Conservation (phyloP, 306 rosid genomes). For the Dalbergia cultrata region DNA sequence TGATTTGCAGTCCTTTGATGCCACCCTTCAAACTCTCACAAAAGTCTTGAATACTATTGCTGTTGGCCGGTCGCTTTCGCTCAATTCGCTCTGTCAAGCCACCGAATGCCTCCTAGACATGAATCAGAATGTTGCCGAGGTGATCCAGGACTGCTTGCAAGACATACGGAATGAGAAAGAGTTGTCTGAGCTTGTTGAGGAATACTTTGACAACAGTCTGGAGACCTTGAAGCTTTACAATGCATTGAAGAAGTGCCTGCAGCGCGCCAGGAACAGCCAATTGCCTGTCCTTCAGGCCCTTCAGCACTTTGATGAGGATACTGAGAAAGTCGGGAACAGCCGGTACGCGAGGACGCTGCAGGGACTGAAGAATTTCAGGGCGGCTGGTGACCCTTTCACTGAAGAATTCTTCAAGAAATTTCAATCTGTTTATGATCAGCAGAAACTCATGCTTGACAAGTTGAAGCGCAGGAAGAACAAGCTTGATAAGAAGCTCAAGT, state of each 20-base stretch:
- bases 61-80: slow-evolving; percentile 79
- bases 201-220: slow-evolving; percentile 84
- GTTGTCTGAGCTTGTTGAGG: slow-evolving; percentile 84
- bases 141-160: slow-evolving; percentile 78
- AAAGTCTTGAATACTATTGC: slow-evolving; percentile 72
- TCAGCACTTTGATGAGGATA: slow-evolving; percentile 75
- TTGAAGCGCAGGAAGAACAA: slow-evolving; percentile 61
- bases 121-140: slow-evolving; percentile 90
- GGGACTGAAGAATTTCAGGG: slow-evolving; percentile 75
- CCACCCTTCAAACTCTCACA: slow-evolving; percentile 67
- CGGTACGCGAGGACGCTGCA: slow-evolving; percentile 61
- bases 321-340: slow-evolving; percentile 40
- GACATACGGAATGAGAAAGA: slow-evolving; percentile 87
- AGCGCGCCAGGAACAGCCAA: slow-evolving; percentile 76
- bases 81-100: slow-evolving; percentile 76
- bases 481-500: slow-evolving; percentile 71
- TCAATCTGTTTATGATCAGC: slow-evolving; percentile 66
- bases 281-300: slow-evolving; percentile 70
- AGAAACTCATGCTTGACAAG: slow-evolving; percentile 77
- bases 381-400: slow-evolving; percentile 81
- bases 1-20: slow-evolving; percentile 71
- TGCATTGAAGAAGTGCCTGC: slow-evolving; percentile 76
- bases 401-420: slow-evolving; percentile 75
- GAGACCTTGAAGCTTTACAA: slow-evolving; percentile 83
- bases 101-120: slow-evolving; percentile 84